Conservation (phyloP, 257 asterid genomes). For the Nicotiana undulata region DNA sequence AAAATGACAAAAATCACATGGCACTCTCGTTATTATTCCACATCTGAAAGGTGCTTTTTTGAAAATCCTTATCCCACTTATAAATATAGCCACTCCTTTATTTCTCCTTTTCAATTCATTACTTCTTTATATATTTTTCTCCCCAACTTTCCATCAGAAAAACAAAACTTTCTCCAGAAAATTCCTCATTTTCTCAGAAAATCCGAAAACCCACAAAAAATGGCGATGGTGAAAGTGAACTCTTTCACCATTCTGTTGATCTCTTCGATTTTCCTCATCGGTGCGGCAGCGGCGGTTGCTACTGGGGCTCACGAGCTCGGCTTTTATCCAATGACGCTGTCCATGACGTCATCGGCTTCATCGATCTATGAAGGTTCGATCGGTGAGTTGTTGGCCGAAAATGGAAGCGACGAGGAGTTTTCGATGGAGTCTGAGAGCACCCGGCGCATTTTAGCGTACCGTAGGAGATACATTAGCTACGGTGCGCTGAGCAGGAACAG, state of each 20-base stretch:
- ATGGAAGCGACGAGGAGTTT: background rate
- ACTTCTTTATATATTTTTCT: background rate
- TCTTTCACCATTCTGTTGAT: background rate
- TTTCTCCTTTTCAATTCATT: background rate
- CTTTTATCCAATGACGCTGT: background rate
- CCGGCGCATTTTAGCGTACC: constrained; percentile 15
- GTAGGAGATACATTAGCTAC: constrained; percentile 29
- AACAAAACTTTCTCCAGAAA: background rate
- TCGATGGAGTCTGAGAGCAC: constrained; percentile 23
- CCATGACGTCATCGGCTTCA: background rate
- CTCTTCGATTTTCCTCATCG: background rate
- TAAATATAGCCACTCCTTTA: background rate
- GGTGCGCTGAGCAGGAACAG: constrained; percentile 24
- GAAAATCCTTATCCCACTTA: background rate
- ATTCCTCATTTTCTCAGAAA: background rate
- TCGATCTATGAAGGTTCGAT: constrained; percentile 14
- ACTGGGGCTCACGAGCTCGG: constrained; percentile 1
- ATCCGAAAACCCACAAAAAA: background rate
- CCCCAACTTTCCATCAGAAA: background rate
- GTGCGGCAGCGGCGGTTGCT: background rate
- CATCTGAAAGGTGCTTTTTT: background rate
- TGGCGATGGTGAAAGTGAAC: constrained; percentile 8
- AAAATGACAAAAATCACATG: constrained; percentile 3
- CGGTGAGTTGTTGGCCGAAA: constrained; percentile 17
- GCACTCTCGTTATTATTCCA: background rate